Conservation (phyloP, 257 asterid genomes). For the Capsicum pubescens region DNA sequence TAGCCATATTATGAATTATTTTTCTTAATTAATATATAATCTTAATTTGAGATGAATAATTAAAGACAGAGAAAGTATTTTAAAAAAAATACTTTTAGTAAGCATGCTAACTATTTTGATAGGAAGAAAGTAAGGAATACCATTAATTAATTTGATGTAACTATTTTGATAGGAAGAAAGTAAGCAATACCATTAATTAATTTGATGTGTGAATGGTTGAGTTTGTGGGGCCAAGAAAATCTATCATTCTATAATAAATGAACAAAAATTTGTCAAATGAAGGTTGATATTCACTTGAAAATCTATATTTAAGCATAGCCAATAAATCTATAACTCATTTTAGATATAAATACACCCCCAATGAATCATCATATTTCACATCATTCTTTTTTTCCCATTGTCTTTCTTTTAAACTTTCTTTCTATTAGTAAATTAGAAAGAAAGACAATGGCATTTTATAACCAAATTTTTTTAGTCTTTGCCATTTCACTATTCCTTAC, state of each 20-base stretch:
- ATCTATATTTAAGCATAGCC: constrained; percentile 9
- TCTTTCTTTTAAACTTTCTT: not conserved
- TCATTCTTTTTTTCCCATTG: not conserved
- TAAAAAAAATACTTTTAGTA: too few species aligned
- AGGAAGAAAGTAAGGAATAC: too few species aligned
- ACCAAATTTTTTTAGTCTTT: constrained; percentile 30
- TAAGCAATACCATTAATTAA: not conserved
- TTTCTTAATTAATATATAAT: too few species aligned
- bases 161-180: too few species aligned
- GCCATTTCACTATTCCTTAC: constrained; percentile 33
- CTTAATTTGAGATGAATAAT: too few species aligned
- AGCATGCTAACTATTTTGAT: too few species aligned
- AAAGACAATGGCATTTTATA: constrained; percentile 35
- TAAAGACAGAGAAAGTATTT: too few species aligned
- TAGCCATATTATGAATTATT: too few species aligned
- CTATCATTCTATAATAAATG: not conserved
- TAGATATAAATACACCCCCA: not conserved
- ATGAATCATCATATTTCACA: not conserved
- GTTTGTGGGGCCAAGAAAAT: not conserved
- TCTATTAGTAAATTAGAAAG: not conserved
- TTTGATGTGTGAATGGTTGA: not conserved
- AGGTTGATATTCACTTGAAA: not conserved
- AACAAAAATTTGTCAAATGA: not conserved
- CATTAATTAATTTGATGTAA: not conserved
- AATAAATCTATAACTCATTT: not conserved